These are phyloP conservation scores for Pyrenula massariospora DNA, from an alignment of 495 filamentous ascomycete genomes.

Conservation along the genomic window DNA sequence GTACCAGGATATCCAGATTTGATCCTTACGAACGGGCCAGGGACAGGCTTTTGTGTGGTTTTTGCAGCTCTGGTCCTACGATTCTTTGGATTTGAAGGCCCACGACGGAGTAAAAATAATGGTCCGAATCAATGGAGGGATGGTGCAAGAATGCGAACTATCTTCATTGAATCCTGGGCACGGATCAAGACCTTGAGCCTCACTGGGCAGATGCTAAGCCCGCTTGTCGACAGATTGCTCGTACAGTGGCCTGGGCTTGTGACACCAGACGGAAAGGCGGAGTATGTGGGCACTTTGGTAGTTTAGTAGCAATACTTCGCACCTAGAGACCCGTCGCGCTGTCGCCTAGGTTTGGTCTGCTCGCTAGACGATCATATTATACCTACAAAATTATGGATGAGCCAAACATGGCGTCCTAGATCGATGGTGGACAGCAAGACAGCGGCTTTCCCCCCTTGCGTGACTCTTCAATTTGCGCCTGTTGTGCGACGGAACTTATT, in stretches of 20 bases:
- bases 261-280: constrained; percentile 28
- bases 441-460: too few species aligned
- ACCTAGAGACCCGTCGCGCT: not conserved
- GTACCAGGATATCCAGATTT: constrained; percentile 49
- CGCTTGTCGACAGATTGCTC: constrained; percentile 55
- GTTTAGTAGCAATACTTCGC: too few species aligned
- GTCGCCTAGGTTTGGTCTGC: too few species aligned
- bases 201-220: constrained; percentile 60
- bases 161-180: constrained; percentile 91
- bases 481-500: too few species aligned
- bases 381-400: too few species aligned
- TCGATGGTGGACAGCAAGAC: too few species aligned
- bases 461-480: too few species aligned
- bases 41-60: constrained; percentile 70
- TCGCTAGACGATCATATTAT: too few species aligned
- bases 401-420: too few species aligned
- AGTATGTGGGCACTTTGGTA: constrained; percentile 33
- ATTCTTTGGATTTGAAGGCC: constrained; percentile 35
- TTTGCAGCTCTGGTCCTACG: constrained; percentile 56
- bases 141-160: constrained; percentile 45
- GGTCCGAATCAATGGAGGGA: not conserved
- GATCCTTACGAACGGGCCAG: constrained; percentile 82
- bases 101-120: constrained; percentile 4
- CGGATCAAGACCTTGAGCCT: constrained; percentile 68
- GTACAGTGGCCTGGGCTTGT: constrained; percentile 61